A percentile compares a stretch with the other conserved stretches of the same genome.
Evolutionary conservation across 768 basidiomycete genomes (phyloP).

Genomic region (Hypholoma sublateritium): DNA sequence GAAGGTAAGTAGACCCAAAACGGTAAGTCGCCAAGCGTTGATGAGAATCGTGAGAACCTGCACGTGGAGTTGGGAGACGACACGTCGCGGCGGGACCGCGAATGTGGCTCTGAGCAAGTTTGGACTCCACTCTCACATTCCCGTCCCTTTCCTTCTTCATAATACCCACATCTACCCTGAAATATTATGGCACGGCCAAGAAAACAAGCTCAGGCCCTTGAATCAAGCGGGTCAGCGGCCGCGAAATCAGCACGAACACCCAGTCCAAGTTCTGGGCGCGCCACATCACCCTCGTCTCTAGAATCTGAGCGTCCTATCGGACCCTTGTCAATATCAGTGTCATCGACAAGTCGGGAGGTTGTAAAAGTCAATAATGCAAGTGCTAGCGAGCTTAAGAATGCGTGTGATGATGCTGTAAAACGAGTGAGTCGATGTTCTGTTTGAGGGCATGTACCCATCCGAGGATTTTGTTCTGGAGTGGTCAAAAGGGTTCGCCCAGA

Average conservation of each 20-base stretch:
- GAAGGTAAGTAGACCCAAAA: too few species aligned
- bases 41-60: conserved; percentile 14
- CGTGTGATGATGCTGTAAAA: conserved; percentile 87
- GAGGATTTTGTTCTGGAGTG: too few species aligned
- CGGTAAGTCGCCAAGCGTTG: background rate
- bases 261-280: conserved; percentile 15
- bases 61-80: conserved; percentile 16
- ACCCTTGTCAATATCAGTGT: conserved; percentile 48
- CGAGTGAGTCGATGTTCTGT: conserved; percentile 52
- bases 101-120: conserved; percentile 2
- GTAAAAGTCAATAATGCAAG: conserved; percentile 64
- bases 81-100: conserved; percentile 4
- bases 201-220: conserved; percentile 10
- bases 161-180: background rate
- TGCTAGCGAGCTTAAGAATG: conserved; percentile 61
- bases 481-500: too few species aligned
- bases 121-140: conserved; percentile 6
- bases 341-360: conserved; percentile 46
- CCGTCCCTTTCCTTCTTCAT: background rate
- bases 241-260: conserved; percentile 12
- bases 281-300: conserved; percentile 20
- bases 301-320: conserved; percentile 50
- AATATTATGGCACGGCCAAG: conserved; percentile 19
- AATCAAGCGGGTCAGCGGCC: conserved; percentile 2
- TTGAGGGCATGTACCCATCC: background rate